These are phyloP conservation scores for Pythium dissimile DNA, from an alignment of 352 stramenopile species.

Conservation along the genomic window DNA sequence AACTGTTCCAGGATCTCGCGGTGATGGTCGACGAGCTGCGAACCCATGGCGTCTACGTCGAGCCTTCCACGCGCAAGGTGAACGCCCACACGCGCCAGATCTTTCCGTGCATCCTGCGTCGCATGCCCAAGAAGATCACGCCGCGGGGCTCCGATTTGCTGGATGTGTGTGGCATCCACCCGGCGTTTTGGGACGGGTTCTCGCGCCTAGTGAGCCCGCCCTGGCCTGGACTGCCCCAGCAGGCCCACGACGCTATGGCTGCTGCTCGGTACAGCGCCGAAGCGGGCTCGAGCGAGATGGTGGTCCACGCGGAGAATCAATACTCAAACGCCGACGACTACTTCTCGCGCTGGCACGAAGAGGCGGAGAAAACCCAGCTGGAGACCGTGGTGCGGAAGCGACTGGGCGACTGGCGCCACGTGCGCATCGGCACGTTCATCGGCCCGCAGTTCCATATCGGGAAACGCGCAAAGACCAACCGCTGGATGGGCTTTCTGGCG, in stretches of 20 bases:
- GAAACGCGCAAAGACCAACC: neutral
- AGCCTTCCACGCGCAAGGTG: neutral
- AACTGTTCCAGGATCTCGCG: neutral
- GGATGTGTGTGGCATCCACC: neutral
- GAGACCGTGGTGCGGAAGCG: neutral
- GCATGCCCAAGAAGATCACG: conserved; percentile 1
- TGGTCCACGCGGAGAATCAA: neutral
- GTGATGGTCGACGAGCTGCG: neutral
- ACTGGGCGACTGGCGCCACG: neutral
- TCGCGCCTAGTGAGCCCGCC: neutral
- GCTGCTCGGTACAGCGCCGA: neutral
- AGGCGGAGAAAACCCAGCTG: neutral
- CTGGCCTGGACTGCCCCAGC: neutral
- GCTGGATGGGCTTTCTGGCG: conserved; percentile 1
- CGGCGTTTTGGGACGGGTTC: neutral
- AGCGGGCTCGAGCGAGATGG: neutral
- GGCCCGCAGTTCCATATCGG: conserved; percentile 2
- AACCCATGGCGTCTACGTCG: neutral
- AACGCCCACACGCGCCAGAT: neutral
- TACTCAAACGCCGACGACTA: neutral
- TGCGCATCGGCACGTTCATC: neutral
- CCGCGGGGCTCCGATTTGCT: neutral
- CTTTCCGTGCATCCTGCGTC: neutral
- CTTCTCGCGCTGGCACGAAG: neutral
- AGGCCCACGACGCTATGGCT: neutral